Conservation (phyloP, 495 filamentous ascomycete species). For the Copromyces sp. region DNA sequence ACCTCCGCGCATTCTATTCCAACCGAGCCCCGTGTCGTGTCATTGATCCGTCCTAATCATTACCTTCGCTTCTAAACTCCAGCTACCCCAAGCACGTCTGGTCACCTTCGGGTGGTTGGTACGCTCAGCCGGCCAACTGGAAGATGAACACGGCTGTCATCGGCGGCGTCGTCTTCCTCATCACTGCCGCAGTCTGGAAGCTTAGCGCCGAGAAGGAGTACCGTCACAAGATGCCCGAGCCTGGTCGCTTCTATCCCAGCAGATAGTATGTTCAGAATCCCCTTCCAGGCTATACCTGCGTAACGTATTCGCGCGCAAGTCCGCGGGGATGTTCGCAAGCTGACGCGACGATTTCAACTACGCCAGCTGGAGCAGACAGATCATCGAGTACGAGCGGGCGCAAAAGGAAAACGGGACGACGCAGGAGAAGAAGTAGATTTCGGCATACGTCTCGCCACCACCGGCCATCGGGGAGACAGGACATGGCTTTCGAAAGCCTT, state of each 20-base stretch:
- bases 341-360: neutral
- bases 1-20: neutral
- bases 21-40: neutral
- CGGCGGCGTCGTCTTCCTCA: constrained; percentile 58
- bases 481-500: neutral
- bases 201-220: constrained; percentile 75
- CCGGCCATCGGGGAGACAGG: neutral
- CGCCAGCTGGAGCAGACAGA: constrained; percentile 80
- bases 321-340: neutral
- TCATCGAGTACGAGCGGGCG: constrained; percentile 73
- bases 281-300: neutral
- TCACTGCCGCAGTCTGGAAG: constrained; percentile 64
- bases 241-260: constrained; percentile 83
- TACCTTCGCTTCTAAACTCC: neutral
- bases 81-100: constrained; percentile 99
- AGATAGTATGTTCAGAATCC: constrained; percentile 61
- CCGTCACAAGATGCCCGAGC: constrained; percentile 77
- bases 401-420: constrained; percentile 39
- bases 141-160: constrained; percentile 85
- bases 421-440: constrained; percentile 7
- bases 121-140: constrained; percentile 89
- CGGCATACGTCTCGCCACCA: neutral
- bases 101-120: constrained; percentile 98
- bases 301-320: neutral
- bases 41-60: constrained; percentile 3